phyloP scores from a whole-genome alignment of 495 filamentous ascomycete genomes.

The Penicillium simplicissimum region DNA sequence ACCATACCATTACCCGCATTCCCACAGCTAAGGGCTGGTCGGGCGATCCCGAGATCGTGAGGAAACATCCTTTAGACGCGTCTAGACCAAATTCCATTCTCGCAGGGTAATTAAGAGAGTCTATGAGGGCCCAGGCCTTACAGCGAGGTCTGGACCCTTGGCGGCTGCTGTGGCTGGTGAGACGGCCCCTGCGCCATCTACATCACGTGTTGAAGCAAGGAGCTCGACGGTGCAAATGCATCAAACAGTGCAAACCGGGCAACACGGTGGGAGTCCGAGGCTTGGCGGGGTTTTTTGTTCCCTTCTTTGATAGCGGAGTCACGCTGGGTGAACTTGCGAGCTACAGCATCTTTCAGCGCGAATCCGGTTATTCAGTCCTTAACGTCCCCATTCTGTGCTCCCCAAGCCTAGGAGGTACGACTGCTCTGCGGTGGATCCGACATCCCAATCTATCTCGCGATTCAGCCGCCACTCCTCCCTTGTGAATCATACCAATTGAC shows the following conservation, averaged over 20 bases:
- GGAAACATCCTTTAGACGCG: slow-evolving; percentile 3
- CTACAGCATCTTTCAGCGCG: not conserved
- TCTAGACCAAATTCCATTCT: slow-evolving; percentile 35
- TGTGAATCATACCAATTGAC: slow-evolving; percentile 10
- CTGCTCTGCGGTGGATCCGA: not conserved
- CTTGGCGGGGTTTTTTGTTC: slow-evolving; percentile 42
- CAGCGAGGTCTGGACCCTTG: slow-evolving; percentile 27
- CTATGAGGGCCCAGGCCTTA: slow-evolving; percentile 37
- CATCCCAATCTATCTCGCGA: not conserved
- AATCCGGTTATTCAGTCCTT: not conserved
- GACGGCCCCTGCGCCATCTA: not conserved
- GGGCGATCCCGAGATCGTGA: slow-evolving; percentile 13
- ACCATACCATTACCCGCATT: slow-evolving; percentile 5
- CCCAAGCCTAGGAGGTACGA: slow-evolving; percentile 6
- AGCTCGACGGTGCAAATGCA: slow-evolving; percentile 1
- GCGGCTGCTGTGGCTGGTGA: slow-evolving; percentile 16
- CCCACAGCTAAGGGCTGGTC: slow-evolving; percentile 7
- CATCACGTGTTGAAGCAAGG: not conserved
- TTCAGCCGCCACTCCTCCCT: not conserved
- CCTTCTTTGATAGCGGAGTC: slow-evolving; percentile 25
- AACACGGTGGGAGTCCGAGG: slow-evolving; percentile 35
- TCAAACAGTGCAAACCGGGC: slow-evolving; percentile 39
- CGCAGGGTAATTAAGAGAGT: slow-evolving; percentile 23
- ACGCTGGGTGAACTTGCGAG: not conserved
- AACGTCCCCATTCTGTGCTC: not conserved